Base-by-base conservation (phyloP, 352 stramenopile species). In the Saprolegnia diclina region DNA sequence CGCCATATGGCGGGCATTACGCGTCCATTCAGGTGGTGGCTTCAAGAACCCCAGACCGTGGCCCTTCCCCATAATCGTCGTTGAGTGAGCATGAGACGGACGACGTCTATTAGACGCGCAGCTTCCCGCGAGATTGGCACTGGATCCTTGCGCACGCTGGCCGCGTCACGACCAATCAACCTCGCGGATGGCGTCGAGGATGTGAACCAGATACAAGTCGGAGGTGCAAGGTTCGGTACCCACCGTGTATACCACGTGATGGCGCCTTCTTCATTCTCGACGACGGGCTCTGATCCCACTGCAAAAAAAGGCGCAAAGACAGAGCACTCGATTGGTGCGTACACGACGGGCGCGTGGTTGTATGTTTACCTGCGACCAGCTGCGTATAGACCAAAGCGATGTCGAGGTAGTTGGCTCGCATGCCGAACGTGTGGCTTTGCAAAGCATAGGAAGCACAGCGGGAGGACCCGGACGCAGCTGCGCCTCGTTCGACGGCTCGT, bases 51-150 rank as follows among this genome's bases (percentile, higher is more conserved):
- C 29, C 2, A 5, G 29, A n/a, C 13, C 11, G 42, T 48, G 42
- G 42, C 42, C 42, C 18, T n/a, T 1, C 3, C 42, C 18, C 18
- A n/a, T 48, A 48, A 48, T n/a, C 42, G 42, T 3, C 42, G 42
- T 48, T 48, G 42, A 48, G 42, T 48, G 42, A 48, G 42, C 42
- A 48, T 48, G 42, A 48, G 42, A 48, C 42, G 42, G 42, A 48
- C 42, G 42, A 48, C 42, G 13, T 48, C 42, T 35, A 35, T 35
- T 35, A 5, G 29, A 35, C 29, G 29, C 29, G 5, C 29, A 35
- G 29, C 29, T 35, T 35, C 29, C 29, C 29, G 29, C 29, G 5
- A 35, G 29, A 35, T 5, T 2, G 2, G 29, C 5, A 35, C 29
- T 35, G 29, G 29, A 35, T 35, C 29, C 29, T 35, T 35, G 29